Conservation (phyloP, 1,139 yeast genomes). For the Protomyces macrosporus region DNA sequence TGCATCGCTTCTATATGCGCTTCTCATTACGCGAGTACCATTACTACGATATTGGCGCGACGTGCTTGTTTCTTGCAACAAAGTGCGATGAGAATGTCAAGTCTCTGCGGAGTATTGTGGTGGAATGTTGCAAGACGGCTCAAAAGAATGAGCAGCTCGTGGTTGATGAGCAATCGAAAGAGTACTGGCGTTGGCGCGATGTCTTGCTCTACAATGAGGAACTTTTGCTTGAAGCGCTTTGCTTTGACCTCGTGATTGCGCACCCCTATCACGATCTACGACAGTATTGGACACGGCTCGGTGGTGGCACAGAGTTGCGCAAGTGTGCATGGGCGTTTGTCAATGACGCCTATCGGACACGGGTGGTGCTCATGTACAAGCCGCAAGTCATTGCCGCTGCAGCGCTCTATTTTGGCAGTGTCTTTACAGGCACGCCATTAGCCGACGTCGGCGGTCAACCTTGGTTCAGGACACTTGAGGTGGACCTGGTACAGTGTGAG, state of each 20-base stretch:
- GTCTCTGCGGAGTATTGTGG: constrained; percentile 46
- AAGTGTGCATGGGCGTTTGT: constrained; percentile 42
- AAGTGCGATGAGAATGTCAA: constrained; percentile 51
- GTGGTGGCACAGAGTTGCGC: constrained; percentile 35
- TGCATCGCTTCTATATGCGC: constrained; percentile 51
- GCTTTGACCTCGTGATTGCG: constrained; percentile 47
- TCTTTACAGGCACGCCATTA: constrained; percentile 31
- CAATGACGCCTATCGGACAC: constrained; percentile 42
- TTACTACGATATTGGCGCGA: constrained; percentile 47
- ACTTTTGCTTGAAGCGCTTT: constrained; percentile 45
- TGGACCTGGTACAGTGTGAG: constrained; percentile 34
- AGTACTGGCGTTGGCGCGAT: constrained; percentile 51
- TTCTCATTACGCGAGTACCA: constrained; percentile 43
- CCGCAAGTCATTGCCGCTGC: constrained; percentile 41
- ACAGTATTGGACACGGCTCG: constrained; percentile 35
- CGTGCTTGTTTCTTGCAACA: constrained; percentile 49
- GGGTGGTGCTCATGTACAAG: constrained; percentile 37
- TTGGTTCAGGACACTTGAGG: constrained; percentile 37
- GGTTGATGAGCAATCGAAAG: constrained; percentile 47
- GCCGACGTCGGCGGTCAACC: constrained; percentile 31
- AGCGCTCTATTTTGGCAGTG: constrained; percentile 40
- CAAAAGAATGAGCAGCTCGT: constrained; percentile 42
- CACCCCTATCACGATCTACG: constrained; percentile 43
- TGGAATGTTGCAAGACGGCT: constrained; percentile 47
- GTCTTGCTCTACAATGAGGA: constrained; percentile 46